Conservation (phyloP, 2,329 filamentous ascomycete genomes). For the Pseudogymnoascus sp. region DNA sequence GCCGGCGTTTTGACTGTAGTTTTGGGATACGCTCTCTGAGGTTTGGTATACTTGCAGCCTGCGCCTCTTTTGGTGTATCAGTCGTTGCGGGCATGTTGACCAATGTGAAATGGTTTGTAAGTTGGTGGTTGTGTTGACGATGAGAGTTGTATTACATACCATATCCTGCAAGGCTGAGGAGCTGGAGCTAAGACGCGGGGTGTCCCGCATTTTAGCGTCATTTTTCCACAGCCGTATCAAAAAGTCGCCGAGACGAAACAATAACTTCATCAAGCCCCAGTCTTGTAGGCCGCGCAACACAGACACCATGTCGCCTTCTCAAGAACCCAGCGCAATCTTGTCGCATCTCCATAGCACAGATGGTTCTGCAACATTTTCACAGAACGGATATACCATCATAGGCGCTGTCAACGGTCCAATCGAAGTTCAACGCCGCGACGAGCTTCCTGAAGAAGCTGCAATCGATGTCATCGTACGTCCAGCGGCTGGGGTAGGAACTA, state of each 20-base stretch:
- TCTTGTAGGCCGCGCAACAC: background rate
- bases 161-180: slow-evolving; percentile 7
- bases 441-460: slow-evolving; percentile 82
- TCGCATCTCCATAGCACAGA: slow-evolving; percentile 62
- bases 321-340: slow-evolving; percentile 38
- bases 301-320: slow-evolving; percentile 36
- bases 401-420: slow-evolving; percentile 87
- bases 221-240: slow-evolving; percentile 8
- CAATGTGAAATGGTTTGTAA: background rate
- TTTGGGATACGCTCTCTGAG: slow-evolving; percentile 55
- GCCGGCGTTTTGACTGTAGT: slow-evolving; percentile 55
- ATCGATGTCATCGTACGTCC: slow-evolving; percentile 88
- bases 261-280: slow-evolving; percentile 1
- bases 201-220: slow-evolving; percentile 11
- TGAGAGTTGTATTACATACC: background rate
- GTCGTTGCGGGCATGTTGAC: slow-evolving; percentile 22
- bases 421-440: slow-evolving; percentile 80
- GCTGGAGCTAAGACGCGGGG: slow-evolving; percentile 7
- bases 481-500: slow-evolving; percentile 70
- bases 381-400: slow-evolving; percentile 70
- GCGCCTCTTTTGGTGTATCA: slow-evolving; percentile 10
- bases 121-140: slow-evolving; percentile 13
- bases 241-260: slow-evolving; percentile 4
- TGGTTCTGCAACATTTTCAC: slow-evolving; percentile 70
- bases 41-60: slow-evolving; percentile 32